phyloP scores from a whole-genome alignment of 306 rosid species.

The Vigna mungo region DNA sequence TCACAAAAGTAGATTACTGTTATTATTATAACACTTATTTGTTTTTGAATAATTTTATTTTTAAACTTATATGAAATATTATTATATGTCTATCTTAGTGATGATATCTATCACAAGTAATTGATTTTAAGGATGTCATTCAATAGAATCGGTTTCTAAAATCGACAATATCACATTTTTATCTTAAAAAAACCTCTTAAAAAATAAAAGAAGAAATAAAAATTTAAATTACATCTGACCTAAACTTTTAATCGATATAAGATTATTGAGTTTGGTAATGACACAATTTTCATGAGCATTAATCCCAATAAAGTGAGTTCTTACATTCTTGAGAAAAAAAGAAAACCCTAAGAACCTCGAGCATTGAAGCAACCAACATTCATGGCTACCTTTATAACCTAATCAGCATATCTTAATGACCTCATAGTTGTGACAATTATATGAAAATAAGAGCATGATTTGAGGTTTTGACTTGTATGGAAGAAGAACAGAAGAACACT shows the following conservation, averaged over 20 bases:
- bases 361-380: too few species aligned
- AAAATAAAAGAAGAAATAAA: too few species aligned
- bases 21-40: not conserved
- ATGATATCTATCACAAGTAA: not conserved
- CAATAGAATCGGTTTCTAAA: too few species aligned
- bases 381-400: slow-evolving; percentile 35
- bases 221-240: too few species aligned
- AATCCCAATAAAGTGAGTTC: too few species aligned
- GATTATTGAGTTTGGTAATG: too few species aligned
- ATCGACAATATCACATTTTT: too few species aligned
- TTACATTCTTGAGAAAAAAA: too few species aligned
- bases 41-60: not conserved
- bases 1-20: not conserved
- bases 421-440: slow-evolving; percentile 41
- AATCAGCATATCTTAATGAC: slow-evolving; percentile 46
- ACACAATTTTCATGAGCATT: too few species aligned
- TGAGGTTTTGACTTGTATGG: slow-evolving; percentile 31
- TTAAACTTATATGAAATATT: not conserved
- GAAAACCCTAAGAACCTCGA: too few species aligned
- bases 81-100: not conserved
- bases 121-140: not conserved
- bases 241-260: too few species aligned
- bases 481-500: slow-evolving; percentile 41
- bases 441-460: slow-evolving; percentile 28
- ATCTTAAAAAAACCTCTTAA: too few species aligned